Evolutionary conservation across 352 stramenopile genomes (phyloP).

Genomic region (Phytophthora constricta): DNA sequence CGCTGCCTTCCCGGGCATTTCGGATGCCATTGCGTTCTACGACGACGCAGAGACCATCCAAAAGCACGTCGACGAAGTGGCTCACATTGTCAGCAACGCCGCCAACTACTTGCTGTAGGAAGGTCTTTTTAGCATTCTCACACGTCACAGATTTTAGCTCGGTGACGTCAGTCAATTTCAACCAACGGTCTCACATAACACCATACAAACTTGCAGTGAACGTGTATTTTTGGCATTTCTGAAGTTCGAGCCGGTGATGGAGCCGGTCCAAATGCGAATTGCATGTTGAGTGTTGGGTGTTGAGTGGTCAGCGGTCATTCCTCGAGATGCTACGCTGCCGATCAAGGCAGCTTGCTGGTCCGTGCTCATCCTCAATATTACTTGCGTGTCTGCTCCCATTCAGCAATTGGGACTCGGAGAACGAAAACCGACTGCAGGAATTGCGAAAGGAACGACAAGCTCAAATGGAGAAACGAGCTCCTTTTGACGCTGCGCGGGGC

Average conservation of each 20-base stretch:
- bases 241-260: background rate
- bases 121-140: no score
- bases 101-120: conserved; percentile 15
- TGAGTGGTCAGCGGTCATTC: no score
- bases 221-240: background rate
- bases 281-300: background rate
- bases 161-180: no score
- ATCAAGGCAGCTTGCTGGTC: background rate
- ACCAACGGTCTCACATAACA: background rate
- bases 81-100: conserved; percentile 24
- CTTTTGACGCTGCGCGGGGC: background rate
- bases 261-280: background rate
- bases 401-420: background rate
- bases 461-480: background rate
- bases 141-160: conserved; percentile 1
- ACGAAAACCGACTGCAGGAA: background rate
- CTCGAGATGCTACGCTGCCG: background rate
- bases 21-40: conserved; percentile 35
- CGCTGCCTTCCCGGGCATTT: conserved; percentile 28
- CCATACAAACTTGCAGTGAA: background rate
- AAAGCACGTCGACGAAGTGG: conserved; percentile 32
- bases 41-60: conserved; percentile 36
- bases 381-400: background rate
- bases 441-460: background rate
- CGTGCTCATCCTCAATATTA: background rate